Evolutionary conservation across 495 filamentous ascomycete species (phyloP).

Genomic region (Podospora australis): DNA sequence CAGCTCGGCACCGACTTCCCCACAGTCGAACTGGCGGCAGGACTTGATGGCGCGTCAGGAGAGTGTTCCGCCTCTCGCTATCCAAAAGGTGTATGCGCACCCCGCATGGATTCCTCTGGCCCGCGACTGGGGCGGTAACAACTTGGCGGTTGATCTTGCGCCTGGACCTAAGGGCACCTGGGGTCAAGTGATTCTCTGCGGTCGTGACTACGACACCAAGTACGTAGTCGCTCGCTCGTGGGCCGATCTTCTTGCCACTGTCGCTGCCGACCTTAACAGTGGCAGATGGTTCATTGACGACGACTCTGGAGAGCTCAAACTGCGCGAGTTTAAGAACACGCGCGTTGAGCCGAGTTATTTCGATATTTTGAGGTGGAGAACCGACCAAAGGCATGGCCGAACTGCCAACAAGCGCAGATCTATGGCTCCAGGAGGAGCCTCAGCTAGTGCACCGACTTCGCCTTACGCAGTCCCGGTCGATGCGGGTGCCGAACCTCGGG

Average conservation of each 20-base stretch:
- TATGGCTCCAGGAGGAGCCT: conserved; percentile 27
- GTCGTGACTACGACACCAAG: conserved; percentile 97
- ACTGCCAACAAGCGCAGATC: conserved; percentile 41
- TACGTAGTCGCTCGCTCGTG: conserved; percentile 93
- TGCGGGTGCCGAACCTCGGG: conserved; percentile 38
- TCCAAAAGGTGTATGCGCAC: conserved; percentile 92
- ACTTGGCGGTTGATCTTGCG: conserved; percentile 87
- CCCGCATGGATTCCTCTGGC: conserved; percentile 94
- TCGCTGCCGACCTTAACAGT: conserved; percentile 84
- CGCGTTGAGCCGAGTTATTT: conserved; percentile 91
- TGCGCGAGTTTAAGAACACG: conserved; percentile 80
- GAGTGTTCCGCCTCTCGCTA: conserved; percentile 74
- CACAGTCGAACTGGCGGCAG: conserved; percentile 68
- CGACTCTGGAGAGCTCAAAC: conserved; percentile 82
- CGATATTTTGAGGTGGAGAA: conserved; percentile 88
- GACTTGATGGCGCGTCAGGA: conserved; percentile 81
- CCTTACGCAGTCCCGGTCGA: conserved; percentile 48
- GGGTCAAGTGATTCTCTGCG: conserved; percentile 96
- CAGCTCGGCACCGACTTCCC: conserved; percentile 35
- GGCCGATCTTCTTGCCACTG: conserved; percentile 75
- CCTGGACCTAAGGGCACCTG: conserved; percentile 85
- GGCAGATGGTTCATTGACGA: conserved; percentile 87
- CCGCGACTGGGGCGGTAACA: conserved; percentile 97
- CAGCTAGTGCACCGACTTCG: conserved; percentile 41
- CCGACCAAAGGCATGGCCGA: conserved; percentile 89